phyloP scores from a whole-genome alignment of 768 basidiomycete species.

The Galerina sulciceps region DNA sequence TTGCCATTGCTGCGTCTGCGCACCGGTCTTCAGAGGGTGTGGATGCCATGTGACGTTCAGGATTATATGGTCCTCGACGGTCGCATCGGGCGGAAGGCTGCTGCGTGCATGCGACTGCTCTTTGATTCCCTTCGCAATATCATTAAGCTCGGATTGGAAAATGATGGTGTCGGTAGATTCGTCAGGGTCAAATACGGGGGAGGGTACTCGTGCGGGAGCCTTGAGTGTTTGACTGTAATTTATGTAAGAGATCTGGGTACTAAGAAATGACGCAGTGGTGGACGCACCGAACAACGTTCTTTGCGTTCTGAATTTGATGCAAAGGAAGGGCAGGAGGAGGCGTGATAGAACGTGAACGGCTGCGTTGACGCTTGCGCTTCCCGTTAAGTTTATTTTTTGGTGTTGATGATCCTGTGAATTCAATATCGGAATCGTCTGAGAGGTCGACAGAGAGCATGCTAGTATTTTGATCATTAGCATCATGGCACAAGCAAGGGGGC shows the following conservation, averaged over 20 bases:
- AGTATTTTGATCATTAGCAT: background rate
- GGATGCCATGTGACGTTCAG: conserved; percentile 67
- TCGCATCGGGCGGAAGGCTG: conserved; percentile 33
- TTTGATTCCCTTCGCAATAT: conserved; percentile 47
- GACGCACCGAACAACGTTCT: conserved; percentile 62
- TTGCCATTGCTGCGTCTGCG: conserved; percentile 43
- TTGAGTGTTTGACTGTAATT: conserved; percentile 52
- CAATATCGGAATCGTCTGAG: conserved; percentile 49
- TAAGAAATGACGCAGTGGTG: background rate
- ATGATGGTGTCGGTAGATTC: conserved; percentile 54
- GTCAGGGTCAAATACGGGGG: conserved; percentile 47
- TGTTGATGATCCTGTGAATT: conserved; percentile 32
- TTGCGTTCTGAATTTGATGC: conserved; percentile 59
- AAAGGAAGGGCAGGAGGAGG: conserved; percentile 69
- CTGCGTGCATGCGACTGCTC: conserved; percentile 28
- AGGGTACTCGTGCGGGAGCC: conserved; percentile 41
- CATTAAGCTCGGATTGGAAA: conserved; percentile 65
- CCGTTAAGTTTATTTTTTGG: conserved; percentile 34
- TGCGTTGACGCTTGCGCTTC: conserved; percentile 54
- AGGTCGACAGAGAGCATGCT: conserved; percentile 43
- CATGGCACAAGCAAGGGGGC: background rate
- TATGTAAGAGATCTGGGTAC: background rate
- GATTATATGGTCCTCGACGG: conserved; percentile 41
- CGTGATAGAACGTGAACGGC: conserved; percentile 74
- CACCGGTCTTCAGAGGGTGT: conserved; percentile 57